phyloP scores from a whole-genome alignment of 768 basidiomycete genomes.

The Xerocomellus chrysenteron region DNA sequence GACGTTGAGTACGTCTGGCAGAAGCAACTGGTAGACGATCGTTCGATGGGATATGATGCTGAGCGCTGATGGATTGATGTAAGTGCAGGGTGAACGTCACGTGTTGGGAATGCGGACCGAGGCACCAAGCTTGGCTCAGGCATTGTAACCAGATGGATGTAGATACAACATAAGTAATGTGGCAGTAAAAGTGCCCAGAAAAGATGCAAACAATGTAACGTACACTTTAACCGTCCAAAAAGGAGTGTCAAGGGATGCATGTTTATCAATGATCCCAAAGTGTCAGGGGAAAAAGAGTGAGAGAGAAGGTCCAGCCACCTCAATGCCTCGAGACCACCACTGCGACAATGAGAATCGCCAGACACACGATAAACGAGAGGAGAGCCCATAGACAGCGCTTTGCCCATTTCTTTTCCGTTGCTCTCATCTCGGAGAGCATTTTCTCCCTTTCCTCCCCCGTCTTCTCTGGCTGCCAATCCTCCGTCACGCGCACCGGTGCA shows the following conservation, averaged over 20 bases:
- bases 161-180: slow-evolving; percentile 11
- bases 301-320: slow-evolving; percentile 10
- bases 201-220: background rate
- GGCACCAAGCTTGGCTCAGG: too few relatives aligned
- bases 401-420: slow-evolving; percentile 56
- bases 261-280: background rate
- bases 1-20: background rate
- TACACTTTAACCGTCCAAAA: slow-evolving; percentile 10
- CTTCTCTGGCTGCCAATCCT: slow-evolving; percentile 57
- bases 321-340: slow-evolving; percentile 24
- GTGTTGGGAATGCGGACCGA: background rate
- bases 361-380: slow-evolving; percentile 40
- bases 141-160: background rate
- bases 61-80: background rate
- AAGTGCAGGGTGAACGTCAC: background rate
- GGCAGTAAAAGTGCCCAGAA: background rate
- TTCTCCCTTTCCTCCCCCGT: slow-evolving; percentile 49
- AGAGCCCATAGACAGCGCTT: slow-evolving; percentile 55
- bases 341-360: slow-evolving; percentile 30
- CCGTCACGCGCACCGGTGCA: slow-evolving; percentile 48
- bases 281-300: background rate
- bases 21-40: background rate
- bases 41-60: background rate
- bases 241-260: slow-evolving; percentile 4
- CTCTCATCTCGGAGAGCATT: slow-evolving; percentile 48